Base-by-base conservation (phyloP, 805 yeast species). In the Saccharomycopsis fibuligera region DNA sequence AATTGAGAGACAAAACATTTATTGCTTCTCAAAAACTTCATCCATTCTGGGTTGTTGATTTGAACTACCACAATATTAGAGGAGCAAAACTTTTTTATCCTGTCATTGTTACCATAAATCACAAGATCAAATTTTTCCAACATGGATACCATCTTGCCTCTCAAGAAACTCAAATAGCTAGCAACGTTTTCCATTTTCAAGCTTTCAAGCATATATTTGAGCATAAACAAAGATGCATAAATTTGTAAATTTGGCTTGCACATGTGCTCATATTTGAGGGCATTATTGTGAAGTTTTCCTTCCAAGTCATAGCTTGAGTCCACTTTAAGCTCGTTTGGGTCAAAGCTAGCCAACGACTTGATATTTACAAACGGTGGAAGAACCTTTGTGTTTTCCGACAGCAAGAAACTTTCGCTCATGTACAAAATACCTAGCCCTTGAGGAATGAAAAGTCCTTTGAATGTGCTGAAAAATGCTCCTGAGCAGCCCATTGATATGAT, bases 231-330 rank as follows among this genome's bases (percentile, higher is more conserved):
- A 27, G 47, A 41, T 3, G 54, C 50, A 31, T 47, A 50, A 14
- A 50, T 50, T 43, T 50, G 54, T 25, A 50, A 39, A 30, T 47
- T 50, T 35, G 54, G 54, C 27, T 50, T 50, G 37, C 47, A 43
- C 35, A 51, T 43, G 35, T 50, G 54, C 23, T 50, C 54, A 27
- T 31, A 50, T 44, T 35, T 44, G 16, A 43, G 38, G 16, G 41
- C 39, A 22, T 36, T 19, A 8, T 39, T 35, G 30, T 49, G 52
- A 14, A 49, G 30, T 16, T 33, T 31, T n/a, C 27, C 37, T 22
- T 46, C 47, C 24, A 47, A 44, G 17, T 43, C 33, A 36, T 21
- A 44, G 12, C 23, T 16, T 6, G 29, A 16, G 22, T 39, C 41
- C 14, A 50, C 45, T 14, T 38, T 41, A 42, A 43, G 29, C 6